A percentile compares a stretch with the other conserved stretches of the same genome.
Evolutionary conservation across 2,329 filamentous ascomycete genomes (phyloP).

Genomic region (Pyricularia sp.): DNA sequence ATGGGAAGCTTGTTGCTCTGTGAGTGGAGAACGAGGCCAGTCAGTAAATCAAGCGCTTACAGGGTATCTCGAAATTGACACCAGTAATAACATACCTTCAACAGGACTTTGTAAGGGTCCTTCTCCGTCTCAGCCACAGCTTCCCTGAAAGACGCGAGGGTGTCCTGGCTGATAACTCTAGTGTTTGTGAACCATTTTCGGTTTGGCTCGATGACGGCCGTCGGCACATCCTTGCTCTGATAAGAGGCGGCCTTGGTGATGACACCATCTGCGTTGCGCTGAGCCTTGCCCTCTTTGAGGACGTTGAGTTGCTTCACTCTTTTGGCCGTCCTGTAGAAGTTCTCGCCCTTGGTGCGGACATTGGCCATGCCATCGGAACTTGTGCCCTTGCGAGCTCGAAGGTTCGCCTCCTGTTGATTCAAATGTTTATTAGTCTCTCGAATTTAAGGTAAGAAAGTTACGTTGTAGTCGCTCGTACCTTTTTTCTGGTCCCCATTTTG

Average conservation of each 20-base stretch:
- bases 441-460: not conserved
- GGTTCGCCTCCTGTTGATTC: constrained; percentile 53
- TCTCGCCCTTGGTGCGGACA: constrained; percentile 89
- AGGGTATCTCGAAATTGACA: not conserved
- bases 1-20: constrained; percentile 75
- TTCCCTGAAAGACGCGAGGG: constrained; percentile 56
- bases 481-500: constrained; percentile 79
- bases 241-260: constrained; percentile 49
- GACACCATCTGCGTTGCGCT: constrained; percentile 70
- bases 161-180: constrained; percentile 77
- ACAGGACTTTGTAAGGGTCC: constrained; percentile 86
- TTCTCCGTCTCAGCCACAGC: constrained; percentile 83
- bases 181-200: constrained; percentile 98
- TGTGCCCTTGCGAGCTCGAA: constrained; percentile 77
- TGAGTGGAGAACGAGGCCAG: not conserved
- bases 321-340: constrained; percentile 64
- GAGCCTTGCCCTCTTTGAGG: constrained; percentile 54
- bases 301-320: constrained; percentile 46
- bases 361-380: constrained; percentile 78
- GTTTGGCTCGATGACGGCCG: constrained; percentile 85
- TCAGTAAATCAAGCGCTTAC: not conserved
- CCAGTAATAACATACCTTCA: constrained; percentile 41
- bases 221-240: constrained; percentile 65
- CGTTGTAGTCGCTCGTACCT: not conserved
- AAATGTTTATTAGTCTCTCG: not conserved